Evolutionary conservation across 805 yeast genomes (phyloP).

Genomic region (Pichia californica): DNA sequence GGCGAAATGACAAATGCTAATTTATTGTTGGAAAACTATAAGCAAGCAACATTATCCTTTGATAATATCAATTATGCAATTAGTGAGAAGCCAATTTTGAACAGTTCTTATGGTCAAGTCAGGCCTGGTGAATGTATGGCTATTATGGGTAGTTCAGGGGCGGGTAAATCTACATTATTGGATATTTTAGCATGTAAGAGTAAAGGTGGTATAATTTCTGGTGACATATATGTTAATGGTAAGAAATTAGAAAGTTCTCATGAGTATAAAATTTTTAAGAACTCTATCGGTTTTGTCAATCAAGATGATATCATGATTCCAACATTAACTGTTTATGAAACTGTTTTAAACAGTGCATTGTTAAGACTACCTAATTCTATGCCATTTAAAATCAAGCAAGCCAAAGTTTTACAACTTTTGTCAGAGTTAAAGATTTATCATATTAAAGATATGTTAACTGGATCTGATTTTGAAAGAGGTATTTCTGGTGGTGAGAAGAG

Average conservation of each 20-base stretch:
- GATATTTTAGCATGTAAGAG: slow-evolving; percentile 88
- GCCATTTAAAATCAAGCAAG: slow-evolving; percentile 65
- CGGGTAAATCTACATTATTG: slow-evolving; percentile 90
- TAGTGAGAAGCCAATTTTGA: slow-evolving; percentile 49
- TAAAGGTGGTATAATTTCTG: slow-evolving; percentile 65
- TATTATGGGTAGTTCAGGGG: slow-evolving; percentile 98
- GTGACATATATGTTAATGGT: slow-evolving; percentile 76
- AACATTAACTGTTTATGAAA: slow-evolving; percentile 92
- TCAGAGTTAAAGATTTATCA: slow-evolving; percentile 76
- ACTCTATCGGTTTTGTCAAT: slow-evolving; percentile 88
- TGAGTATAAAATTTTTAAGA: slow-evolving; percentile 43
- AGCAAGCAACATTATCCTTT: slow-evolving; percentile 71
- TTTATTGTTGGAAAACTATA: slow-evolving; percentile 41
- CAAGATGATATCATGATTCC: slow-evolving; percentile 90
- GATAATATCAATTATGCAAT: slow-evolving; percentile 60
- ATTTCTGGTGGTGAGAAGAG: slow-evolving; percentile 91
- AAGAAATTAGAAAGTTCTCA: slow-evolving; percentile 27
- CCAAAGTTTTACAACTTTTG: slow-evolving; percentile 78
- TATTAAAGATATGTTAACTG: slow-evolving; percentile 80
- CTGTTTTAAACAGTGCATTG: slow-evolving; percentile 87
- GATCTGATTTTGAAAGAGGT: slow-evolving; percentile 85
- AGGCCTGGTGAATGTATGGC: slow-evolving; percentile 88
- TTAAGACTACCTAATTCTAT: slow-evolving; percentile 77
- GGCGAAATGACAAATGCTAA: slow-evolving; percentile 30
- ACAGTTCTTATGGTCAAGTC: slow-evolving; percentile 65